Base-by-base conservation (phyloP, 2,329 filamentous ascomycete genomes). In the Albifimbria verrucaria region DNA sequence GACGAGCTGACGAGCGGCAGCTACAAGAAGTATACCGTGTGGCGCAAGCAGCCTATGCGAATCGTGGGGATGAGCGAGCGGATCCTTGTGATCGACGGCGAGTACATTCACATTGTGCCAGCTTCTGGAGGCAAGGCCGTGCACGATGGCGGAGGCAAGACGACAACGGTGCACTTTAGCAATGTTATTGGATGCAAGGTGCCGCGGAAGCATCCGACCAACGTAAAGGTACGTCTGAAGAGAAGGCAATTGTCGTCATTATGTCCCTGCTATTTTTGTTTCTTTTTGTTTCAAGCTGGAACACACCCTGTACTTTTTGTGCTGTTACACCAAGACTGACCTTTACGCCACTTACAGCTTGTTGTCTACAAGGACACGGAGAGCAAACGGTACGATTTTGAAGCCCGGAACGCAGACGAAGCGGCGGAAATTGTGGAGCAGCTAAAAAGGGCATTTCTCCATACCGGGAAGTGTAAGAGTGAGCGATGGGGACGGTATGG, bases 101-200 rank as follows among this genome's bases (percentile, higher is more conserved):
- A 95, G 67, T 94, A 92, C 68, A 84, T 95, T 56, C 89, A 93
- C 69, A 91, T 95, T 62, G 87, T 91, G 80, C 89, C 90, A 23
- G 78, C 82, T 2, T 82, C 81, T 2, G 80, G 80, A 10, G 85
- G 86, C 36, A 89, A 88, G 65, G 81, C 83, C 11, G 72, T 85
- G 53, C 80, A 83, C 54, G 84, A 87, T 52, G 79, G 77, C 21
- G 79, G 77, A 52, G 82, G 82, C 32, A 92, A 91, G 73, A 88
- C 85, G 28, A 92, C 89, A 3, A 91, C 89, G 41, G 88, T 93
- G 47, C 89, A 92, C 62, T 92, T 93, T 66, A 88, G 84, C 63
- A 89, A 88, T 52, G 88, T 94, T 6, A 83, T 95, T 17, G 90
- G 90, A 3, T 91, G 88, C 66, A 93, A 92, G 68, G 86, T 92